Evolutionary conservation across 768 basidiomycete species (phyloP).

Genomic region (Strobilomyces dryophilus): DNA sequence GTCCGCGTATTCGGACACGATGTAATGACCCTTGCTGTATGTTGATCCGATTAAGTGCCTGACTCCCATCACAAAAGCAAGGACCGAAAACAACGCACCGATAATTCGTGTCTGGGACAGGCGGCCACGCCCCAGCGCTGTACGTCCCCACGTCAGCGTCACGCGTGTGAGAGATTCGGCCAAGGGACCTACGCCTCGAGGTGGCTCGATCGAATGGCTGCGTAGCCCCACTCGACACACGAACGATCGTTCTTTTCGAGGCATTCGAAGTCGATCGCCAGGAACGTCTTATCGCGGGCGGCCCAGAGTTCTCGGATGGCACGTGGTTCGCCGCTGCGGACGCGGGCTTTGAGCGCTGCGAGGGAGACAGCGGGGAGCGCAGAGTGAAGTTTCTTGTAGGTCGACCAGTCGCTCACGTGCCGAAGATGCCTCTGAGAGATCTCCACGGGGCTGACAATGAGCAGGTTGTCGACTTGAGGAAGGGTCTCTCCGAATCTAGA

Average conservation of each 20-base stretch:
- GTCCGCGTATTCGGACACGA: constrained; percentile 66
- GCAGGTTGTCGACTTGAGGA: constrained; percentile 67
- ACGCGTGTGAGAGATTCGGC: neutral
- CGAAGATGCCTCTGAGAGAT: constrained; percentile 63
- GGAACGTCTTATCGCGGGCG: constrained; percentile 64
- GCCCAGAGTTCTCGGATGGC: constrained; percentile 68
- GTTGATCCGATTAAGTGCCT: no score
- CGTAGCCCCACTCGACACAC: constrained; percentile 79
- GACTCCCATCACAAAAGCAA: neutral
- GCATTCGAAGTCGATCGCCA: constrained; percentile 73
- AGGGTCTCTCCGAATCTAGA: constrained; percentile 69
- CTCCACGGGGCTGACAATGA: constrained; percentile 67
- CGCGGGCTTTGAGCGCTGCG: constrained; percentile 58
- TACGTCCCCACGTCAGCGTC: neutral
- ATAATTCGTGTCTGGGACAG: constrained; percentile 70
- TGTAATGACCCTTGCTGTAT: constrained; percentile 60
- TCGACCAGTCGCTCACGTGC: constrained; percentile 59
- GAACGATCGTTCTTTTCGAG: constrained; percentile 67
- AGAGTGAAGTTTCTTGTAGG: constrained; percentile 66
- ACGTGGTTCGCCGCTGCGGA: constrained; percentile 62
- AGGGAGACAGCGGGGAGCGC: constrained; percentile 69
- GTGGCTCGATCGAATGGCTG: constrained; percentile 70
- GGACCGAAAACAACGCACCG: constrained; percentile 42
- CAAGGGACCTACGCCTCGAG: constrained; percentile 54
- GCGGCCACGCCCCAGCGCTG: constrained; percentile 74